These are phyloP conservation scores for Kwoniella newhampshirensis DNA, from an alignment of 768 basidiomycete genomes.

Conservation along the genomic window DNA sequence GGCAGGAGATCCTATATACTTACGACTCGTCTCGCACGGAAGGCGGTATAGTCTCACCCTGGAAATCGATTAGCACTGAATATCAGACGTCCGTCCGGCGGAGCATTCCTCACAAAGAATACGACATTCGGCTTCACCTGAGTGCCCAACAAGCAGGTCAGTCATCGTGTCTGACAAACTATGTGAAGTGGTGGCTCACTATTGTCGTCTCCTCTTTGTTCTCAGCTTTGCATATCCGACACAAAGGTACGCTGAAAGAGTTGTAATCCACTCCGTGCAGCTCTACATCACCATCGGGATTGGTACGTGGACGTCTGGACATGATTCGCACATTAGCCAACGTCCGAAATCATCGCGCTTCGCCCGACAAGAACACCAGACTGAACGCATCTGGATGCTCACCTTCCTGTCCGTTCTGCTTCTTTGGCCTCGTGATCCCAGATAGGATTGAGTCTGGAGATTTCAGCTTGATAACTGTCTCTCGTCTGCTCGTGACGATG, in stretches of 20 bases:
- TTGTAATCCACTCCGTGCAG: conserved; percentile 74
- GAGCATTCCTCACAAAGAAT: conserved; percentile 69
- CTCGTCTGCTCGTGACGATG: conserved; percentile 70
- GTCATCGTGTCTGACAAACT: not conserved
- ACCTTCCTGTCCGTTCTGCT: conserved; percentile 57
- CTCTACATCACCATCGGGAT: conserved; percentile 92
- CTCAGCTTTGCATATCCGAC: conserved; percentile 65
- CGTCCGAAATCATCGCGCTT: too few species aligned
- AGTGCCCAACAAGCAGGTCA: not conserved
- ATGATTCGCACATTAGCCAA: too few species aligned
- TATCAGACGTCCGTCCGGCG: too few species aligned
- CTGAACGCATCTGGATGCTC: too few species aligned
- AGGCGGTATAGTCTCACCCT: conserved; percentile 75
- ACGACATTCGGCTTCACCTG: conserved; percentile 79
- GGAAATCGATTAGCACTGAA: too few species aligned
- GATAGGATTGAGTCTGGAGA: conserved; percentile 71
- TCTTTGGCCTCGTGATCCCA: conserved; percentile 67
- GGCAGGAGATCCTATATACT: conserved; percentile 52
- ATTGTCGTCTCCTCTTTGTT: conserved; percentile 61
- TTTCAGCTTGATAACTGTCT: conserved; percentile 68
- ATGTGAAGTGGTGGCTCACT: conserved; percentile 54
- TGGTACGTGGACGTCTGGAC: conserved; percentile 67
- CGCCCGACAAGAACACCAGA: not conserved
- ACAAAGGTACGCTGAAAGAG: conserved; percentile 76
- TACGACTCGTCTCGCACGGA: conserved; percentile 71